Percentiles rank a stretch among this genome's conserved stretches.
phyloP scores from a whole-genome alignment of 2,329 filamentous ascomycete species.

The Pseudogymnoascus sp. region DNA sequence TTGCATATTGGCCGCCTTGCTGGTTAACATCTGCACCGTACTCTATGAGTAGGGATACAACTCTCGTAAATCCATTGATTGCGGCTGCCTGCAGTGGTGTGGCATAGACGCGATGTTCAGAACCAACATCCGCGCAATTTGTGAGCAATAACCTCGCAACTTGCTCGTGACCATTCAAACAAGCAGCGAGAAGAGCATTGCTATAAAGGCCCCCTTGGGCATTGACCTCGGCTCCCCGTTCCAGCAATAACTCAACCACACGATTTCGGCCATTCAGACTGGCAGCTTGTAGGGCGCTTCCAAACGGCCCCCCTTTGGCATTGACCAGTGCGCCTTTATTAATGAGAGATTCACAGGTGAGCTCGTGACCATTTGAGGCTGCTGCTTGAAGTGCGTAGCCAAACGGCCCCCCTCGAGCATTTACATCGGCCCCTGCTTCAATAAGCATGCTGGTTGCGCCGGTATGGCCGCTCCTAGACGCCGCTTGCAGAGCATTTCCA shows the following conservation, averaged over 20 bases:
- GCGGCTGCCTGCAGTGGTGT: not conserved
- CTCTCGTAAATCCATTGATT: not conserved
- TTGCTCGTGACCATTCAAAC: not conserved
- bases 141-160: not conserved
- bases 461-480: not conserved
- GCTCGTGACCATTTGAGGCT: not conserved
- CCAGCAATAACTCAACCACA: constrained; percentile 15
- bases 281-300: not conserved
- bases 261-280: not conserved
- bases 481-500: not conserved
- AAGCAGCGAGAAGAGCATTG: not conserved
- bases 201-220: not conserved
- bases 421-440: not conserved
- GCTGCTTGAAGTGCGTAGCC: not conserved
- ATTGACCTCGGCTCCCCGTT: constrained; percentile 14
- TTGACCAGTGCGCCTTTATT: not conserved
- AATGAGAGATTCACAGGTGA: not conserved
- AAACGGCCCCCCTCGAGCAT: not conserved
- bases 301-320: not conserved
- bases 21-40: not conserved
- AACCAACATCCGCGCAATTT: not conserved
- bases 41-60: not conserved
- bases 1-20: not conserved
- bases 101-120: not conserved
- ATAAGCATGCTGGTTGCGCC: not conserved